phyloP scores from a whole-genome alignment of 257 asterid genomes.

The Solanum peruvianum region DNA sequence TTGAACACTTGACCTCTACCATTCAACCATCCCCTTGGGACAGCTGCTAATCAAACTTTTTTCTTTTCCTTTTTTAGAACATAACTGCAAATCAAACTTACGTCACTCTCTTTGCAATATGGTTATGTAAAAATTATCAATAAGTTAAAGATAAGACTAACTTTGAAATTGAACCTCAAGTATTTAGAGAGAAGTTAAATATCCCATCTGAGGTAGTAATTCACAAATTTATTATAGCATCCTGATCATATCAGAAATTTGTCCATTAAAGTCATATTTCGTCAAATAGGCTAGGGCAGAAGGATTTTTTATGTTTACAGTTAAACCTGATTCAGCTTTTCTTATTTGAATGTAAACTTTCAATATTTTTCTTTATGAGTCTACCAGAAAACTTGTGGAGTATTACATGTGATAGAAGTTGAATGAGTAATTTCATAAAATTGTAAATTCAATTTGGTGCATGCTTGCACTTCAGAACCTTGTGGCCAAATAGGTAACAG shows the following conservation, averaged over 20 bases:
- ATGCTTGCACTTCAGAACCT: background rate
- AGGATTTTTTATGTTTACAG: background rate
- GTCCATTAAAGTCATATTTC: background rate
- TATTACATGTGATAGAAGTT: background rate
- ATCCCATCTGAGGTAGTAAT: background rate
- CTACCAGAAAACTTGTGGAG: background rate
- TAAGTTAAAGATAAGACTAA: background rate
- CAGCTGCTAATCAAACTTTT: background rate
- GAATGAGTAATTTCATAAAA: background rate
- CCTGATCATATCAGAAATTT: background rate
- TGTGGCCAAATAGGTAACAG: background rate
- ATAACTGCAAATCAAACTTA: background rate
- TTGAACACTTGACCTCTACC: background rate
- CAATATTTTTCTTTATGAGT: background rate
- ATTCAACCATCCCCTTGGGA: background rate
- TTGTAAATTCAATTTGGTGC: background rate
- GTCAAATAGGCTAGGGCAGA: background rate
- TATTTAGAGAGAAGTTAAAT: background rate
- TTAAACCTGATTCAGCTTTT: background rate
- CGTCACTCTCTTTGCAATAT: background rate
- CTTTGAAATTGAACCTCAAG: background rate
- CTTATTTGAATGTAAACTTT: background rate
- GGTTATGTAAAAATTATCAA: background rate
- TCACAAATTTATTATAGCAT: background rate
- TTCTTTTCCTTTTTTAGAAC: background rate